Conservation (phyloP, 2,329 filamentous ascomycete species). For the Pseudogymnoascus sp. region DNA sequence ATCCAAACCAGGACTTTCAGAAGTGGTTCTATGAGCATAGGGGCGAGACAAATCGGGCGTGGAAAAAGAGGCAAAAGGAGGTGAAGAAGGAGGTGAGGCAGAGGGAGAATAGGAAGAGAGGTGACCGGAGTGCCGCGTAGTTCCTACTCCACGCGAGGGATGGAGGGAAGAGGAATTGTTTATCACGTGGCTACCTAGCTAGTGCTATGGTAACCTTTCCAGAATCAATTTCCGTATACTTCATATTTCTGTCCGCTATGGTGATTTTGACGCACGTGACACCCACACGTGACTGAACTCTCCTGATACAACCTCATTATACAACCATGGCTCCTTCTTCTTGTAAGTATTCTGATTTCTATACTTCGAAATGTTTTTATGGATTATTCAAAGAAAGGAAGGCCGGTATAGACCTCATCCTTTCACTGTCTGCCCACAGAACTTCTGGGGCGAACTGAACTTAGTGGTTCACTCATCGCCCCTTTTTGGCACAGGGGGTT, state of each 20-base stretch:
- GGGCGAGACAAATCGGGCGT: slow-evolving; percentile 55
- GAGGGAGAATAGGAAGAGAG: slow-evolving; percentile 52
- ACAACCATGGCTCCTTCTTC: not conserved
- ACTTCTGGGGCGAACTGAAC: not conserved
- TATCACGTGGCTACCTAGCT: not conserved
- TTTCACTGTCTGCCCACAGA: not conserved
- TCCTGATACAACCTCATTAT: not conserved
- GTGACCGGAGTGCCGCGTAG: slow-evolving; percentile 12
- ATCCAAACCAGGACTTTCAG: slow-evolving; percentile 45
- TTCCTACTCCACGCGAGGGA: not conserved
- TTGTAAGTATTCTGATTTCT: not conserved
- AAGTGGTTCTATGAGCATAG: slow-evolving; percentile 62
- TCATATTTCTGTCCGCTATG: not conserved
- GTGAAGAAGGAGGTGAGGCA: slow-evolving; percentile 60
- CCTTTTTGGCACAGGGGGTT: not conserved
- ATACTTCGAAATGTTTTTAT: not conserved
- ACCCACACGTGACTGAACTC: not conserved
- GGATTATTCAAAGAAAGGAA: not conserved
- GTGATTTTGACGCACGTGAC: not conserved
- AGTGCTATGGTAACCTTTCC: not conserved
- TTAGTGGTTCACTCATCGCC: not conserved
- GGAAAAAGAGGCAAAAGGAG: slow-evolving; percentile 56
- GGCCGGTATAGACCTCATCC: not conserved
- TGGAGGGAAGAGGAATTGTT: not conserved
- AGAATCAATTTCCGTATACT: not conserved